Evolutionary conservation across 2,329 filamentous ascomycete genomes (phyloP), one percentile per base, ranked within the genome.

Genomic region (Calonectria henricotiae): DNA sequence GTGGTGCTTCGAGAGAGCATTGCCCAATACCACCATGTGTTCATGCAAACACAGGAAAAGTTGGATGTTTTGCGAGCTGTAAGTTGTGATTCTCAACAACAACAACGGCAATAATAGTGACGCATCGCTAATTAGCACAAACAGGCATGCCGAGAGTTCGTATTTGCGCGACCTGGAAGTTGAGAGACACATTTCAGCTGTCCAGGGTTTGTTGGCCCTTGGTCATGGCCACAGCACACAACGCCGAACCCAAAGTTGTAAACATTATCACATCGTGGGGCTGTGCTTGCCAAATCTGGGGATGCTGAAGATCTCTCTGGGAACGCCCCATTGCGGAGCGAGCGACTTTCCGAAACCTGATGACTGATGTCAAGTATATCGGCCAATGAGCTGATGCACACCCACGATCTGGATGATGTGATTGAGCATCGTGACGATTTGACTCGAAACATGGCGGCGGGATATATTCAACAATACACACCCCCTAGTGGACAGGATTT

Each of bases 1-100:
- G 89, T 90, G 23, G 94, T 99, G 55, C 88, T 99, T 47, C 88
- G 91, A 65, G 92, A 97, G 81, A 98, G 93, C 80, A 86, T 99
- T 67, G 89, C 92, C 71, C 94, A 96, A 85, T 99, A 98, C 81
- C 91, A 92, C 62, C 90, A 91, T 64, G 94, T 98, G 15, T 99
- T 96, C 83, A 86, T 92, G 76, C 93, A 95, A 78, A 95, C 94
- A 1, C 89, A 91, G 76, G 90, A 93, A 80, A 91, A 94, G 79
- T 89, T 98, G 67, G 88, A 91, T 81, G 86, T 91, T 41, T 84
- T 92, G 75, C 90, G 89, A 81, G 82, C 85, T 70, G 90, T 92
- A 84, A 81, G 90, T 86, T 44, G 61, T 49, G 61, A 47, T 41
- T 49, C 27, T 44, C 17, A 13, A 30, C 27, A 30, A 30, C 1